Evolutionary conservation across 73 alveolate species (phyloP).

Genomic region (Paramecium caudatum): DNA sequence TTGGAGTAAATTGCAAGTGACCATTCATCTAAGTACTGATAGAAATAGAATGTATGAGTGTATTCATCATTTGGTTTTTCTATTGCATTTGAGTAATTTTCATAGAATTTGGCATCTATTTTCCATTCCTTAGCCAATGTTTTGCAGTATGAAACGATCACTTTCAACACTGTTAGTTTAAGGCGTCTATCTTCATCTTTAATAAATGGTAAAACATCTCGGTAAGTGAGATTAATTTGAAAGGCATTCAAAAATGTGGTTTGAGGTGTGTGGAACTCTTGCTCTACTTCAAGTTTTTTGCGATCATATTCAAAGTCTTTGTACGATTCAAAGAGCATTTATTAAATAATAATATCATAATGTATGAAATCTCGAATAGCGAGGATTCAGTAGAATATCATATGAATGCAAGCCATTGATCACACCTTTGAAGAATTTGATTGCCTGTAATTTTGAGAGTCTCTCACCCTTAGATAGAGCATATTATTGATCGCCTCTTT

Average conservation of each 20-base stretch:
- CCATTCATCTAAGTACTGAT: slow-evolving; percentile 18
- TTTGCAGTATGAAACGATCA: slow-evolving; percentile 1
- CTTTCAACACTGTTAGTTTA: not conserved
- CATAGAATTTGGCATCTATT: not conserved
- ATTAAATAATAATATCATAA: not conserved
- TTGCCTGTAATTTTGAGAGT: not conserved
- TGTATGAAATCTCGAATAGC: not conserved
- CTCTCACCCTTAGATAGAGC: not conserved
- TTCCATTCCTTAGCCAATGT: not conserved
- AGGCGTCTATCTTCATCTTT: slow-evolving; percentile 4
- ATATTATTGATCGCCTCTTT: not conserved
- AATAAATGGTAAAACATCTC: slow-evolving; percentile 44
- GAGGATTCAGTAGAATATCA: not conserved
- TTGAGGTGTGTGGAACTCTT: slow-evolving; percentile 1
- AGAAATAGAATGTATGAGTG: slow-evolving; percentile 1
- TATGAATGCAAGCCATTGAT: slow-evolving; percentile 4
- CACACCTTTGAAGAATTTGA: not conserved
- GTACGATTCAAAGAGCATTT: slow-evolving; percentile 20
- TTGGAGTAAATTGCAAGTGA: not conserved
- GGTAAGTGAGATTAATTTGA: not conserved
- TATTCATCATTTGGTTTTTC: slow-evolving; percentile 20
- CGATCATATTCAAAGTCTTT: slow-evolving; percentile 33
- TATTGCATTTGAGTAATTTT: not conserved
- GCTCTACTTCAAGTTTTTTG: not conserved
- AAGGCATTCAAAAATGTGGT: not conserved